Base-by-base conservation (phyloP, 805 yeast genomes). In the Tetrapisispora nanseiensis region DNA sequence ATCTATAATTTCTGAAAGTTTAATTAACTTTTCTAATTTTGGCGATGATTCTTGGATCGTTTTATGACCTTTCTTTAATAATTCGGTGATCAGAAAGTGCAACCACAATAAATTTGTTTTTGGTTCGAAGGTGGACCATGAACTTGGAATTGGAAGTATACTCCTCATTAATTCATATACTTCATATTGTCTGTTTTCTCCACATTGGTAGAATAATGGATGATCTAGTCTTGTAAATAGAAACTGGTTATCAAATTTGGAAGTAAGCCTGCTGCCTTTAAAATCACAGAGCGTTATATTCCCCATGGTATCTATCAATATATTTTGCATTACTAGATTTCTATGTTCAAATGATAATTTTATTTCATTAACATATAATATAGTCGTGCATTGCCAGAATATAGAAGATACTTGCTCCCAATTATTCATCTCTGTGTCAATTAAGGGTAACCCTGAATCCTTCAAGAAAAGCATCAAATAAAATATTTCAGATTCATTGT, bases 311-410 rank as follows among this genome's bases (percentile, higher is more conserved):
- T 67, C 67, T 15, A 82, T 63, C 13, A 79, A 62, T 41, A 82
- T 65, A 52, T 82, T 82, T 11, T 80, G 80, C 71, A 82, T 69
- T 47, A 78, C 82, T 45, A 82, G 59, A 56, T 82, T 85, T 37
- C 90, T 67, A 52, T 82, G 90, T 59, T 82, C 89, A 59, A 81
- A 81, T 46, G 71, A 66, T 45, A 65, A 63, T 29, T 62, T 54
- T 13, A 63, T 57, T 56, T 82, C 87, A 1, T 76, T 80, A 9
- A 59, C 60, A 21, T 73, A 69, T 21, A 82, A 58, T 4, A 68
- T 58, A n/a, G 63, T 57, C 1, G 68, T 76, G 21, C 77, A 62
- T 46, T 69, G 69, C 75, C 78, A 72, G 50, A 82, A 78, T 1
- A 82, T 69, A 9, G 54, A 65, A 15, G 55, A 32, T 12, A 54